Conservation (phyloP, 495 filamentous ascomycete species). For the Neohortaea acidophila region DNA sequence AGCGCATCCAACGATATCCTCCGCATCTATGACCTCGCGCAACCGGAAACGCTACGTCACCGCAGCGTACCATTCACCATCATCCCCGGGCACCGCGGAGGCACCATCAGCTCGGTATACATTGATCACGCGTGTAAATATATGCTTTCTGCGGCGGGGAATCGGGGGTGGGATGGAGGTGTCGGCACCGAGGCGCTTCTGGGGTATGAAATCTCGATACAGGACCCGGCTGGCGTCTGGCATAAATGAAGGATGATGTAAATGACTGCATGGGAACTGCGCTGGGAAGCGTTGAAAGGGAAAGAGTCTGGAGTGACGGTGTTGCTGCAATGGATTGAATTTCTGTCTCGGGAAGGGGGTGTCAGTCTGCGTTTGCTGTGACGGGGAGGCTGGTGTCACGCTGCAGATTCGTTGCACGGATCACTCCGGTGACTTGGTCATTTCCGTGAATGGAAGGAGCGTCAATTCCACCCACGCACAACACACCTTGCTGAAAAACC, state of each 20-base stretch:
- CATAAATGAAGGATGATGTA: conserved; percentile 12
- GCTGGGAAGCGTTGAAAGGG: no score
- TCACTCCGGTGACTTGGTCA: no score
- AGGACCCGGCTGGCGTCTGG: conserved; percentile 11
- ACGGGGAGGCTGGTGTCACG: no score
- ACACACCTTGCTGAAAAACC: no score
- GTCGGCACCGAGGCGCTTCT: conserved; percentile 75
- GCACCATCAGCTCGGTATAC: conserved; percentile 70
- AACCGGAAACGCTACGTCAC: conserved; percentile 47
- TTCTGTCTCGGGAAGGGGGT: no score
- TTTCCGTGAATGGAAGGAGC: no score
- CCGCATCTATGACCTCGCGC: conserved; percentile 73
- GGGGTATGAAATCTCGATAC: conserved; percentile 74
- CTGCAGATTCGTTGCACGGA: no score
- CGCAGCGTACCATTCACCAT: conserved; percentile 85
- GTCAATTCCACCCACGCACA: no score
- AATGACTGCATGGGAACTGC: no score
- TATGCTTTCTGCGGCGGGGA: conserved; percentile 82
- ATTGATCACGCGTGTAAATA: conserved; percentile 78
- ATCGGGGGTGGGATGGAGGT: conserved; percentile 84
- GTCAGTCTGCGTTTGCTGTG: no score
- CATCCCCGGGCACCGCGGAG: conserved; percentile 79
- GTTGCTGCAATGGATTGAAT: no score
- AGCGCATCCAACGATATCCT: conserved; percentile 91
- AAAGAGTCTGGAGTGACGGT: no score